Percentiles rank a stretch among this genome's conserved stretches.
These are phyloP conservation scores for Stentor roeselii DNA, from an alignment of 73 alveolate genomes.

Conservation along the genomic window DNA sequence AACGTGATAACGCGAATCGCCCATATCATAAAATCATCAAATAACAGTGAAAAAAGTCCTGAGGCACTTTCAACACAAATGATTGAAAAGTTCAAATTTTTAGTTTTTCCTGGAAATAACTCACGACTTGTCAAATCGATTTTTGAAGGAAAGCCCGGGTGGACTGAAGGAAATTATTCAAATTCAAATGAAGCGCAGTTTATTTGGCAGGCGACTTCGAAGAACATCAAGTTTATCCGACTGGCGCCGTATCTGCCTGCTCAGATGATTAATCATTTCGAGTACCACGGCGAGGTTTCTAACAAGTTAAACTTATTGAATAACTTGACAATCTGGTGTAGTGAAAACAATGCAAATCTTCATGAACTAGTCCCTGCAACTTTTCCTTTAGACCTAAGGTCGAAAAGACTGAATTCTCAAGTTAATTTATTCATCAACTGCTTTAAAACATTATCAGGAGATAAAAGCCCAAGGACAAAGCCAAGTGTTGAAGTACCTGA, in stretches of 20 bases:
- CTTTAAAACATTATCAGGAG: conserved; percentile 16
- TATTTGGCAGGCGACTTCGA: conserved; percentile 20
- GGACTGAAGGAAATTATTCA: neutral
- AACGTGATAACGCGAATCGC: neutral
- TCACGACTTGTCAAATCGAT: conserved; percentile 46
- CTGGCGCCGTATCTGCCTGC: conserved; percentile 9
- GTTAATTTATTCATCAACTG: neutral
- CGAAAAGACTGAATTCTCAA: conserved; percentile 25
- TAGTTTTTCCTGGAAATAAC: conserved; percentile 65
- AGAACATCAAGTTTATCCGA: neutral
- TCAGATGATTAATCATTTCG: conserved; percentile 35
- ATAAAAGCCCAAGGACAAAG: conserved; percentile 1
- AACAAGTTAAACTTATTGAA: conserved; percentile 28
- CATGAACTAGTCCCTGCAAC: conserved; percentile 36
- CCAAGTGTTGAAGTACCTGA: conserved; percentile 21
- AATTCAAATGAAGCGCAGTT: neutral
- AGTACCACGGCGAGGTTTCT: conserved; percentile 31
- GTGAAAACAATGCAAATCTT: neutral
- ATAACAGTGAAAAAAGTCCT: no score
- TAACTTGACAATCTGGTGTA: conserved; percentile 30
- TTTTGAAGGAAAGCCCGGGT: neutral
- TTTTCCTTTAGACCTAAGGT: conserved; percentile 32
- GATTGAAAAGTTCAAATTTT: neutral
- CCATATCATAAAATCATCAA: neutral
- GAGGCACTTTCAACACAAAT: neutral